Percentiles rank a stretch among this genome's conserved stretches.
These are phyloP conservation scores for Fraxinus floribunda DNA, from an alignment of 305 asterid species.

Conservation along the genomic window DNA sequence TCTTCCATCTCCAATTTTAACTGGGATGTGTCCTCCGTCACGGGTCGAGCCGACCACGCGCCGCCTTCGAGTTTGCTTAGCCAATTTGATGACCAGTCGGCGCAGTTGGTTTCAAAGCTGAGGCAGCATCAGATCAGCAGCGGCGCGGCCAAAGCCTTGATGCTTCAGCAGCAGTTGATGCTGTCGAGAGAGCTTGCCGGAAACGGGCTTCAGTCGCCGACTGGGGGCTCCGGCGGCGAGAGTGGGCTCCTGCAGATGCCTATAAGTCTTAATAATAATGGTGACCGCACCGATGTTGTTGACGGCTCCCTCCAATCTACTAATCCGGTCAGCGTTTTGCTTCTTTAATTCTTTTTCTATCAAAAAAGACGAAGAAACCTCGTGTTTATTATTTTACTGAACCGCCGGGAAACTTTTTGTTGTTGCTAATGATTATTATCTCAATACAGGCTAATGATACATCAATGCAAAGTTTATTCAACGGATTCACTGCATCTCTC, in stretches of 20 bases:
- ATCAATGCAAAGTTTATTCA: not conserved
- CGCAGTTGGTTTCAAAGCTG: slow-evolving; percentile 50
- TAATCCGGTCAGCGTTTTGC: slow-evolving; percentile 38
- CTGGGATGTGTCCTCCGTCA: slow-evolving; percentile 37
- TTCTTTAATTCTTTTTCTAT: not conserved
- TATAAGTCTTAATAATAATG: slow-evolving; percentile 23
- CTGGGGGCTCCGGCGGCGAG: slow-evolving; percentile 16
- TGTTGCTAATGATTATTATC: not conserved
- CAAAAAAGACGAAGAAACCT: not conserved
- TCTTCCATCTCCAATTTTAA: slow-evolving; percentile 47
- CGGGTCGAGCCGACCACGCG: not conserved
- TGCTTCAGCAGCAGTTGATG: slow-evolving; percentile 57
- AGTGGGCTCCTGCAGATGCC: slow-evolving; percentile 35
- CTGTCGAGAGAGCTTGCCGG: slow-evolving; percentile 46
- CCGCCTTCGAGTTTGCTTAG: slow-evolving; percentile 26
- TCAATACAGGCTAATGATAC: not conserved
- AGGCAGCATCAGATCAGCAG: slow-evolving; percentile 67
- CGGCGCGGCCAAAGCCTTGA: slow-evolving; percentile 51
- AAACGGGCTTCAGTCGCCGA: slow-evolving; percentile 32
- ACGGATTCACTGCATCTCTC: slow-evolving; percentile 57
- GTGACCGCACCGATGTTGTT: slow-evolving; percentile 40
- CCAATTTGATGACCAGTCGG: slow-evolving; percentile 41
- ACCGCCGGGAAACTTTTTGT: not conserved
- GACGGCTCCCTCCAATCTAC: slow-evolving; percentile 46
- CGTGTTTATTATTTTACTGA: not conserved